These are phyloP conservation scores for Chalciporus piperatus DNA, from an alignment of 768 basidiomycete genomes.

Conservation along the genomic window DNA sequence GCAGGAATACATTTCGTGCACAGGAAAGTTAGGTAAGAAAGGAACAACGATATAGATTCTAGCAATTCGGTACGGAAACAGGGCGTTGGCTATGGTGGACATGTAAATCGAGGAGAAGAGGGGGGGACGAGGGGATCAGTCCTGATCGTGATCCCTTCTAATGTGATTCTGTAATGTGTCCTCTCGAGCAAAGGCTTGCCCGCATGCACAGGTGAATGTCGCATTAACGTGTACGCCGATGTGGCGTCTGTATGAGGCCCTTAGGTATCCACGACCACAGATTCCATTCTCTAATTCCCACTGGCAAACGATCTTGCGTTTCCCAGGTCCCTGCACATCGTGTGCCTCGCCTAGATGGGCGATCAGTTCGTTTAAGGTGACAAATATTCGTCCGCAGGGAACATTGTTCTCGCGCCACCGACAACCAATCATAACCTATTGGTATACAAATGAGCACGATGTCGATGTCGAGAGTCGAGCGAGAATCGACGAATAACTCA, in stretches of 20 bases:
- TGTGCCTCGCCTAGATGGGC: background rate
- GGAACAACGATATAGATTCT: no score
- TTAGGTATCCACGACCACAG: background rate
- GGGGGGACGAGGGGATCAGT: background rate
- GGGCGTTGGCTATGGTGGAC: no score
- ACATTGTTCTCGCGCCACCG: background rate
- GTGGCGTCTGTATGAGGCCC: background rate
- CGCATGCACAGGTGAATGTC: background rate
- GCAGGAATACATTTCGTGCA: no score
- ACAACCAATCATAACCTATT: background rate
- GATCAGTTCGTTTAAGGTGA: background rate
- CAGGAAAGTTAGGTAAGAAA: no score
- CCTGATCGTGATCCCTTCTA: background rate
- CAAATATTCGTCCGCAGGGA: background rate
- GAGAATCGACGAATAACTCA: no score
- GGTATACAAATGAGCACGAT: no score
- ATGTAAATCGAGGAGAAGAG: no score
- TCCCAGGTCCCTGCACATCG: background rate
- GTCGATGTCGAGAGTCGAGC: no score
- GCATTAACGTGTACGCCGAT: background rate
- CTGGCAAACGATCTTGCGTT: background rate
- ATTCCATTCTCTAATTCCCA: background rate
- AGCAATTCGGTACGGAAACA: no score
- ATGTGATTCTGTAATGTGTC: background rate
- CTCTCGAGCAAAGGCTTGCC: background rate